Base-by-base conservation (phyloP, 176 grass and related monocot species). In the Bromus sterilis region DNA sequence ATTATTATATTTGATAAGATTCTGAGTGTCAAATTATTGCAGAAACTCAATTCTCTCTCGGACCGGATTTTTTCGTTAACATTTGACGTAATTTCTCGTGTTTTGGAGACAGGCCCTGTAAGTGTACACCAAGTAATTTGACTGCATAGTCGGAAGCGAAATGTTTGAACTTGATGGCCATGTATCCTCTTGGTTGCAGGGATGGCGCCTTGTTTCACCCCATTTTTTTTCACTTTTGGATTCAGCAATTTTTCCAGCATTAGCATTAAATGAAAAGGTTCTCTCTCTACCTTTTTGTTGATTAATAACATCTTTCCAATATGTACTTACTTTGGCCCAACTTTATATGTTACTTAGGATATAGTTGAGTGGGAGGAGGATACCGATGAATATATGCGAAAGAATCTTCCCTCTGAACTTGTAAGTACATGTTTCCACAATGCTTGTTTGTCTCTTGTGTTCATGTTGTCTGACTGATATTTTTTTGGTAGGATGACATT, bases 121-220 rank as follows among this genome's bases (percentile, higher is more conserved):
- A 97, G 94, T 90, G 35, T 60, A 78, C 46, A 21, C 44, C 35
- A 8, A 58, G 14, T 24, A 77, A 48, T 82, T 80, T 9, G 20
- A 85, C 6, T 26, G 56, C 18, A 31, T 21, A 62, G 25, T 78
- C 74, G 37, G 34, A 58, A 59, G 33, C 48, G 13, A 56, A 66
- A 39, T 89, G 1, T 71, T 85, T 42, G 64, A 85, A 82, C 56
- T 71, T 89, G 32, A 55, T 85, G 26, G 2, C 34, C 24, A 56
- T 58, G 16, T 89, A 57, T 36, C 79, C 39, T 60, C 32, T 86
- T 85, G 16, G 37, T 84, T 87, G 40, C 80, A 97, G 94, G 94
- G 91, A 25, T 97, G 94, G 91, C 83, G 91, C 73, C 83, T 94
- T 90, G 87, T 97, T 87, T 97, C 94, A 84, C 88, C 94, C 4